Evolutionary conservation across 2,329 filamentous ascomycete genomes (phyloP), one percentile per base, ranked within the genome.

Genomic region (Monilinia fructicola): DNA sequence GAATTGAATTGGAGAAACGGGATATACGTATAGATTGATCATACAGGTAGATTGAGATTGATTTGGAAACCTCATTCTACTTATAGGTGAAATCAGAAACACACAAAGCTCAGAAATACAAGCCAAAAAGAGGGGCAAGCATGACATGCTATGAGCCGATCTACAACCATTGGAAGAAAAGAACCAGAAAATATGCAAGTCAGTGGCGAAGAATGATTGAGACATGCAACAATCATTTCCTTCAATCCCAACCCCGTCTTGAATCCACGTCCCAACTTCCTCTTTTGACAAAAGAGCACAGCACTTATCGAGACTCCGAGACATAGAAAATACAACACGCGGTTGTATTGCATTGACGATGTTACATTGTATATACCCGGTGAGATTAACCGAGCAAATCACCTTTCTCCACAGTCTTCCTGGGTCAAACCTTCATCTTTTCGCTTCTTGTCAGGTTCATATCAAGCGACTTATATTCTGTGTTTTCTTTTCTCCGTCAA

Each of bases 271-370:
- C 18, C 35, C n/a, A 18, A 23, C 31, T 23, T 55, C 35, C 35
- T 55, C 11, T 23, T 21, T 10, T 5, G 6, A 40, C 31, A 55
- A 55, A 5, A 1, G 9, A 12, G 3, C 18, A 12, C 21, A 55
- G 54, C 54, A 42, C 3, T 10, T 4, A 10, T 40, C 18, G 16
- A 23, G 5, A 4, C 2, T 38, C 5, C 4, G n/a, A 56, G 52
- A 54, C 14, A 3, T 10, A 56, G 38, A 42, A 42, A 12, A 1
- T 26, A 26, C 2, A 11, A 28, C 11, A 4, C 3, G 14, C 14
- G 38, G 35, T 26, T 10, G 54, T 42, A 56, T 56, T 14, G 54
- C 54, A 56, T n/a, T 18, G 21, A 23, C 42, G 38, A 56, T 56
- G 35, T 42, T 56, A 42, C 53, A n/a, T 54, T 31, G 46, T 50